phyloP scores from a whole-genome alignment of 768 basidiomycete species.

The Serendipita sp. region DNA sequence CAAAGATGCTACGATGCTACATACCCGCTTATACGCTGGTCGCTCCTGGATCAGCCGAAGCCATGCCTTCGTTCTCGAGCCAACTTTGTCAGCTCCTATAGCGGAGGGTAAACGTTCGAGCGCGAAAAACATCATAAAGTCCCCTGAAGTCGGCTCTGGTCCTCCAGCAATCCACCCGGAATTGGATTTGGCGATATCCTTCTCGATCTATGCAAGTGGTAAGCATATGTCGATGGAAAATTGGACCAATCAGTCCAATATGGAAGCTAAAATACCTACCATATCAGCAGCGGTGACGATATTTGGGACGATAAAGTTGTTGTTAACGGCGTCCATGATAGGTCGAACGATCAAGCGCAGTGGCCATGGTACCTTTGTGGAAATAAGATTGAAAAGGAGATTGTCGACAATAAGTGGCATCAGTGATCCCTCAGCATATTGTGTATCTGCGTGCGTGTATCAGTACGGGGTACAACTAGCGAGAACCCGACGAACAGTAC shows the following conservation, averaged over 20 bases:
- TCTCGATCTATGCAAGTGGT: constrained; percentile 21
- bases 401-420: constrained; percentile 9
- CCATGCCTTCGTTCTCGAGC: constrained; percentile 23
- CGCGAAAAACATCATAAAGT: constrained; percentile 29
- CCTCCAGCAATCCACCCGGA: constrained; percentile 25
- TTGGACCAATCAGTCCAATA: not conserved
- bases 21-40: constrained; percentile 21
- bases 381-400: constrained; percentile 9
- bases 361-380: constrained; percentile 9
- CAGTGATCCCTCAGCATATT: constrained; percentile 15
- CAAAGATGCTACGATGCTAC: not conserved
- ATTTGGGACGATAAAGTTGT: constrained; percentile 16
- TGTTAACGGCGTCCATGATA: constrained; percentile 12
- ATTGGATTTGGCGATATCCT: constrained; percentile 19
- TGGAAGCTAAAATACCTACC: not conserved
- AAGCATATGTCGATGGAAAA: not conserved
- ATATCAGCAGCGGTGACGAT: not conserved
- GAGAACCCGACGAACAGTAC: too few relatives aligned
- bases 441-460: not conserved
- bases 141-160: constrained; percentile 26
- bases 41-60: constrained; percentile 23
- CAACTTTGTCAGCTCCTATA: constrained; percentile 12
- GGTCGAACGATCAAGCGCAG: constrained; percentile 10
- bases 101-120: constrained; percentile 17
- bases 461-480: too few relatives aligned